Base-by-base conservation (phyloP, 2,329 filamentous ascomycete genomes). In the Colletotrichum melonis region DNA sequence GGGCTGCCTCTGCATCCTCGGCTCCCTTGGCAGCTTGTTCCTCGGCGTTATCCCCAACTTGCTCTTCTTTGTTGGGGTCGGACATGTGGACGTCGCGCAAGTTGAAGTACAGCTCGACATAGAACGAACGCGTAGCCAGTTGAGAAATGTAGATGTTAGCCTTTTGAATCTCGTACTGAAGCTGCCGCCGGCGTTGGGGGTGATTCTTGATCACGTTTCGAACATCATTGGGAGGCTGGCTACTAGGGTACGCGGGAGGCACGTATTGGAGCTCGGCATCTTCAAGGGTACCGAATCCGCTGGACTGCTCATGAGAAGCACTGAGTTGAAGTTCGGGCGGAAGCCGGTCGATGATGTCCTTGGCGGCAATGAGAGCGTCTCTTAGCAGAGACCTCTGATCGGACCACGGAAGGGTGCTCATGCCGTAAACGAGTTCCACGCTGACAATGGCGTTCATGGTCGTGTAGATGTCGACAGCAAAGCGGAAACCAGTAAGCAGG, bases 81-180 rank as follows among this genome's bases (percentile, higher is more conserved):
- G 84, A 80, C 55, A 89, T 83, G 77, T 92, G 90, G 1, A 91
- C 89, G 66, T 95, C 93, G 49, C 92, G 90, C 1, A 97, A 86
- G 77, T 91, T 92, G 81, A 94, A 94, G 83, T 96, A 97, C 75
- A 95, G 92, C 80, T 97, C 94, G 0, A 97, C 94, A 69, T 96
- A 91, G 80, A 95, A 95, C 0, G 94, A 96, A 28, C 95, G 89
- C 0, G 94, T 97, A 2, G 92, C 92, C 11, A 98, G 86, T 78
- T 95, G 93, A 6, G 93, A 96, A 2, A 92, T 91, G 79, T 96
- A 95, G 52, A 98, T 94, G 80, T 97, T 97, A 7, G 94, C 94
- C 80, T 97, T 97, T 80, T 97, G 95, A 35, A 98, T 97, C 82
- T 97, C 95, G 76, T 92, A 95, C 79, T 97, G 94, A 5, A 95